These are phyloP conservation scores for Fusarium torreyae DNA, from an alignment of 2,329 filamentous ascomycete genomes.

Conservation along the genomic window DNA sequence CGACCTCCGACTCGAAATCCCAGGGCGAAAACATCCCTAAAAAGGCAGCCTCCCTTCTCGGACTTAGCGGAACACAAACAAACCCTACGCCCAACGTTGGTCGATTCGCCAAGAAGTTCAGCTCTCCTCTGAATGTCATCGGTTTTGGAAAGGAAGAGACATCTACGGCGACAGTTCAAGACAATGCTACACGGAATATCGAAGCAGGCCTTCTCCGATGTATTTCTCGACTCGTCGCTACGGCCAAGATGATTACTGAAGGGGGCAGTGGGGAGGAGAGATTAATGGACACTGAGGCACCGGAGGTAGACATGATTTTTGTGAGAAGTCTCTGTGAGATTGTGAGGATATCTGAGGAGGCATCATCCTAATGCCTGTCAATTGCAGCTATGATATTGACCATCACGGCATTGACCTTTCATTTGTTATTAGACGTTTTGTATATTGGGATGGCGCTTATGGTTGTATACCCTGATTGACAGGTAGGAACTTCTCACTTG, in stretches of 20 bases:
- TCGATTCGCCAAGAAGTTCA: conserved; percentile 47
- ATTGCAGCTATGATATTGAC: neutral
- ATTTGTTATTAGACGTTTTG: conserved; percentile 3
- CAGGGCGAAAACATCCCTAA: conserved; percentile 60
- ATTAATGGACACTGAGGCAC: conserved; percentile 51
- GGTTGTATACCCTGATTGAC: conserved; percentile 49
- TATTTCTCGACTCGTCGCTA: conserved; percentile 66
- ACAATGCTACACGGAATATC: conserved; percentile 61
- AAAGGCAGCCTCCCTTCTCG: conserved; percentile 68
- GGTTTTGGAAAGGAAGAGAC: conserved; percentile 49
- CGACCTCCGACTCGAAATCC: conserved; percentile 39
- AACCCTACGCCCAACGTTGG: conserved; percentile 41
- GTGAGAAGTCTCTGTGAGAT: conserved; percentile 61
- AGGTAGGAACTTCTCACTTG: conserved; percentile 14
- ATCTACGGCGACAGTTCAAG: conserved; percentile 44
- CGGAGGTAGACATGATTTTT: conserved; percentile 57
- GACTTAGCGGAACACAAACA: conserved; percentile 55
- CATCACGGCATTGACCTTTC: conserved; percentile 4
- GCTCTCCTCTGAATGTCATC: conserved; percentile 48
- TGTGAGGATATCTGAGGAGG: conserved; percentile 58
- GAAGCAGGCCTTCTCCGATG: conserved; percentile 66
- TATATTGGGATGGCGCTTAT: conserved; percentile 28
- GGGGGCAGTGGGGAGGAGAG: conserved; percentile 50
- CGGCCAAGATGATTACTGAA: conserved; percentile 59
- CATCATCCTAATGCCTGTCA: conserved; percentile 6